Evolutionary conservation across 139 green algal genomes (phyloP), one percentile per base, ranked within the genome.

Genomic region (Closterium sp.): DNA sequence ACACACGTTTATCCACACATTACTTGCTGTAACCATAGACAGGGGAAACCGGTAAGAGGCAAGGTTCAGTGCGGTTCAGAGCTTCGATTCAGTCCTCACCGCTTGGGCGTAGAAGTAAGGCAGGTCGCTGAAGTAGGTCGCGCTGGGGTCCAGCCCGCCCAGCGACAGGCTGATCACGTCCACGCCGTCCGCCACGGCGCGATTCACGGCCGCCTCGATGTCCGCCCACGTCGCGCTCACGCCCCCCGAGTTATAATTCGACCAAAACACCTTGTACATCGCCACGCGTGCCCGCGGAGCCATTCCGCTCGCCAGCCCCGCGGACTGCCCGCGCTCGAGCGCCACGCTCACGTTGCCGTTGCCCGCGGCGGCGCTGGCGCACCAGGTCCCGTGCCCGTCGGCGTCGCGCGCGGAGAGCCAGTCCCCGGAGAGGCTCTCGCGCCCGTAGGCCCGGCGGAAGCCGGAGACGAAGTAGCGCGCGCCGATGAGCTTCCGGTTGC

Each of bases 401-500:
- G 83, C 30, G 83, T 86, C 83, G n/a, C 30, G n/a, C n/a, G 83
- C n/a, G 83, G 83, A 86, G 83, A 86, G n/a, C n/a, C n/a, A 86
- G 83, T 86, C 83, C 8, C 10, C n/a, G n/a, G n/a, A 32, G 55
- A 76, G 55, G n/a, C n/a, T 34, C 83, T 34, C 83, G 83, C 83
- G n/a, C 28, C 83, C 83, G 30, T 86, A 86, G 28, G 83, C 83
- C 8, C 25, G 83, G n/a, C 83, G 83, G 83, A 86, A 86, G 83
- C 83, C 83, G 83, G n/a, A 32, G n/a, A 86, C 83, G 83, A 86
- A 86, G 83, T 86, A 86, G 83, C 83, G n/a, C n/a, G 83, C 83
- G 83, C 83, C 83, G 83, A 86, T 86, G 83, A 86, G n/a, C 83
- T 86, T 86, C 21, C 83, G 83, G 83, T 86, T 86, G 83, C 83